A percentile compares a stretch with the other conserved stretches of the same genome.
Conservation (phyloP, 2,329 filamentous ascomycete species). For the Pseudocercospora pini-densiflorae region DNA sequence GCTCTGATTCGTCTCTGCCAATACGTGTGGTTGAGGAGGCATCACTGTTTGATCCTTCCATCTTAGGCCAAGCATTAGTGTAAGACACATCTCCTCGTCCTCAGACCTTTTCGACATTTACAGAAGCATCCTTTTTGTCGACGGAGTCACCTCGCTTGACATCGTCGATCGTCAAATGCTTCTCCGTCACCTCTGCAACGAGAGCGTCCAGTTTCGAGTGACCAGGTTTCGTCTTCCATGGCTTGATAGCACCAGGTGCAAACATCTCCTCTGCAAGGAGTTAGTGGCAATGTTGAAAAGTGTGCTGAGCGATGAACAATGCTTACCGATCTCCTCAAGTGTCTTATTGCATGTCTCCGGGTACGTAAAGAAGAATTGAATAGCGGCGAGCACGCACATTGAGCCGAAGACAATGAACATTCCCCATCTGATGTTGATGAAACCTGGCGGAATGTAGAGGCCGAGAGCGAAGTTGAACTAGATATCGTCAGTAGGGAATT, state of each 20-base stretch:
- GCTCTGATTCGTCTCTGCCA: no score
- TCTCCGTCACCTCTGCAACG: conserved; percentile 27
- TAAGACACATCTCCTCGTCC: no score
- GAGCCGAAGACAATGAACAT: conserved; percentile 57
- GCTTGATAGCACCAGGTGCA: conserved; percentile 38
- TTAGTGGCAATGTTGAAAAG: no score
- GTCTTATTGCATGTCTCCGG: conserved; percentile 46
- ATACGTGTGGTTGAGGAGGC: no score
- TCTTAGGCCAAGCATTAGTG: no score
- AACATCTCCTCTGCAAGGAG: conserved; percentile 41
- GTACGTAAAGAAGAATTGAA: conserved; percentile 53
- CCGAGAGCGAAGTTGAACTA: conserved; percentile 63
- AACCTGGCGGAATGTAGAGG: conserved; percentile 62
- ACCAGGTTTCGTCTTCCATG: conserved; percentile 45
- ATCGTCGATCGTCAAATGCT: conserved; percentile 27
- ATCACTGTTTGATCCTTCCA: no score
- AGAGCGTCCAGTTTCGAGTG: conserved; percentile 39
- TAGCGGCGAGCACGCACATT: conserved; percentile 51
- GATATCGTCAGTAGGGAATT: neutral
- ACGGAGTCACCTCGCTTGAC: conserved; percentile 5
- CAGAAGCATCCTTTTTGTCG: neutral
- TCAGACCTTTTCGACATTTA: conserved; percentile 11
- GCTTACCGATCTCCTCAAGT: conserved; percentile 42
- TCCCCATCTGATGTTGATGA: conserved; percentile 62
- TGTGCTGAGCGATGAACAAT: no score